Base-by-base conservation (phyloP, 306 rosid genomes). In the Quillaja saponaria region DNA sequence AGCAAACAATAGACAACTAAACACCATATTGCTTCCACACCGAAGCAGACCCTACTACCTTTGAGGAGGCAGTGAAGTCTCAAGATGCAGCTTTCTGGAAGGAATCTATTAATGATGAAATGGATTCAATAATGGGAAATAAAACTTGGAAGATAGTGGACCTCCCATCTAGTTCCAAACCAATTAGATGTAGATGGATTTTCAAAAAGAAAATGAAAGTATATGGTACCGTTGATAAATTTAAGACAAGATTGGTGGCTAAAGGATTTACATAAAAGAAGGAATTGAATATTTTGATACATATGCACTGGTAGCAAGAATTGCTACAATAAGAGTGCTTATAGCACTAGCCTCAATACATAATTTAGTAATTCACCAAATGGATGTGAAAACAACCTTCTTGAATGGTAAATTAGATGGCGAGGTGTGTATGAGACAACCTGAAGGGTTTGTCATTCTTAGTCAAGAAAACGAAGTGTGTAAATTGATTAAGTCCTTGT, bases 71-170 rank as follows among this genome's bases (percentile, higher is more conserved):
- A 2, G 19, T 19, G n/a, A 9, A 8, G 31, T 10, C 28, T 25
- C 12, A 42, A 42, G 48, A 42, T 42, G 15, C 48, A 8, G 2
- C 2, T 34, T 13, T 64, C 14, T 64, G 61, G 42, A 64, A 64
- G 15, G 61, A 52, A 14, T 28, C 44, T n/a, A 64, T 51, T 2
- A 37, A 40, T 14, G 50, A 41, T 20, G 61, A 64, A 38, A 20
- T 51, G 31, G 34, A 64, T 16, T 40, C 44, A 5, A 64, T 51
- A 14, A 13, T 64, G 15, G 28, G 34, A 18, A 39, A 40, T 4
- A 14, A 64, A 5, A 51, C 51, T 50, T 14, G 17, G 25, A 45
- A 37, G 10, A 21, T 38, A 16, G 44, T 9, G 4, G 52, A 64
- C 13, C 49, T 51, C 8, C 55, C 55, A 10, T 8, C 35, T 18